Percentiles rank a stretch among this genome's conserved stretches.
Conservation (phyloP, 1,284 basidiomycete species). For the Apiotrichum gamsii region DNA sequence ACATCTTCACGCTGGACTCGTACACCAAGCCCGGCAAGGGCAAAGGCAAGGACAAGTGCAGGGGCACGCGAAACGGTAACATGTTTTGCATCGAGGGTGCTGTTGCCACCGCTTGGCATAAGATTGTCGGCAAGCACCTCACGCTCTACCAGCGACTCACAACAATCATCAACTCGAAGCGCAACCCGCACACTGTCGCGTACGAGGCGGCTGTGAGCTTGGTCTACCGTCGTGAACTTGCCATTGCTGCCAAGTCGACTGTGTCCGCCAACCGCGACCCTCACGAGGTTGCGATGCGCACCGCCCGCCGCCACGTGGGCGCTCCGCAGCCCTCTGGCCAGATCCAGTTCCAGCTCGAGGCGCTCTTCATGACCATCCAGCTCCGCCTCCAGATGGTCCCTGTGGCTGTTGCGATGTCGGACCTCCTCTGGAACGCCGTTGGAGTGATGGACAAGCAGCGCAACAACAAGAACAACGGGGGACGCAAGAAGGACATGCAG, state of each 20-base stretch:
- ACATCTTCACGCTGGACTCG: too few relatives aligned
- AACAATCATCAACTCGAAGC: constrained; percentile 35
- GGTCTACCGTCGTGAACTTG: too few relatives aligned
- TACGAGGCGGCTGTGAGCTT: constrained; percentile 53
- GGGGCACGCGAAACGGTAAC: background rate
- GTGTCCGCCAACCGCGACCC: too few relatives aligned
- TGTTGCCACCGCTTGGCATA: background rate
- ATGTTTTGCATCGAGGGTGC: constrained; percentile 4
- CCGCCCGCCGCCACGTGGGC: constrained; percentile 53
- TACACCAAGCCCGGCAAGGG: too few relatives aligned
- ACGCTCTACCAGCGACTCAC: too few relatives aligned
- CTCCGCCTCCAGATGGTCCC: constrained; percentile 50
- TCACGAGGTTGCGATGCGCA: too few relatives aligned
- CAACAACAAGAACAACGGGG: too few relatives aligned
- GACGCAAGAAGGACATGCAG: too few relatives aligned
- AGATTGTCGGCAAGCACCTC: background rate
- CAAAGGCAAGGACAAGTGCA: too few relatives aligned
- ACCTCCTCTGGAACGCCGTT: background rate
- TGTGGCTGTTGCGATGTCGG: constrained; percentile 50
- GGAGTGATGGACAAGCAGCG: too few relatives aligned
- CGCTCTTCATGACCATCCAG: constrained; percentile 52
- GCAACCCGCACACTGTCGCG: constrained; percentile 50
- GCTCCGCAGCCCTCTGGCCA: constrained; percentile 50
- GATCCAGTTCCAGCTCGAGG: constrained; percentile 51
- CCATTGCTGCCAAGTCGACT: too few relatives aligned